phyloP scores from a whole-genome alignment of 305 asterid genomes.

The Lippia alba region DNA sequence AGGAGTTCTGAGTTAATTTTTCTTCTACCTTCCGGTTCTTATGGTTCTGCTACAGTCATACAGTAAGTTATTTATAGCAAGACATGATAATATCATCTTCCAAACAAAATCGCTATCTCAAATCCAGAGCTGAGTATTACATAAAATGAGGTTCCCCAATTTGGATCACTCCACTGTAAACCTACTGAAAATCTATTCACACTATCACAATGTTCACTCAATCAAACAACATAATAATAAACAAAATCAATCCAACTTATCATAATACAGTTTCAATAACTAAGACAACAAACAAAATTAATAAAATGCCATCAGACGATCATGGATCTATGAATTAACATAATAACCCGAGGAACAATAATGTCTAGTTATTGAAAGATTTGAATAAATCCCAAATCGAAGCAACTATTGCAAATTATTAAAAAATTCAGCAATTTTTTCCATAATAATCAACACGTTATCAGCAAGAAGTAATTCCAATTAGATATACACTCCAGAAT shows the following conservation, averaged over 20 bases:
- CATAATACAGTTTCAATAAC: not conserved
- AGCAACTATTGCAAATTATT: too few relatives aligned
- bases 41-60: constrained; percentile 13
- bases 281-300: not conserved
- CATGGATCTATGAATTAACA: not conserved
- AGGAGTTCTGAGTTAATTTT: not conserved
- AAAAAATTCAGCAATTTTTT: too few relatives aligned
- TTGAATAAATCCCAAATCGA: too few relatives aligned
- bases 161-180: not conserved
- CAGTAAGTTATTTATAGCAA: not conserved
- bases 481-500: too few relatives aligned
- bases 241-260: constrained; percentile 18
- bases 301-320: not conserved
- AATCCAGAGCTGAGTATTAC: not conserved
- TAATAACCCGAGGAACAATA: not conserved
- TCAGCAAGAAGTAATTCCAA: too few relatives aligned
- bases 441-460: too few relatives aligned
- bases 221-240: not conserved
- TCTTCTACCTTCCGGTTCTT: not conserved
- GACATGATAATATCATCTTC: not conserved
- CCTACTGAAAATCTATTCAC: not conserved
- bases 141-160: not conserved
- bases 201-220: not conserved
- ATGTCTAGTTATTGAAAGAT: too few relatives aligned
- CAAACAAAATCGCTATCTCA: constrained; percentile 14